Percentiles rank a stretch among this genome's conserved stretches.
Conservation (phyloP, 2,329 filamentous ascomycete genomes). For the Scopulariopsis brevicaulis region DNA sequence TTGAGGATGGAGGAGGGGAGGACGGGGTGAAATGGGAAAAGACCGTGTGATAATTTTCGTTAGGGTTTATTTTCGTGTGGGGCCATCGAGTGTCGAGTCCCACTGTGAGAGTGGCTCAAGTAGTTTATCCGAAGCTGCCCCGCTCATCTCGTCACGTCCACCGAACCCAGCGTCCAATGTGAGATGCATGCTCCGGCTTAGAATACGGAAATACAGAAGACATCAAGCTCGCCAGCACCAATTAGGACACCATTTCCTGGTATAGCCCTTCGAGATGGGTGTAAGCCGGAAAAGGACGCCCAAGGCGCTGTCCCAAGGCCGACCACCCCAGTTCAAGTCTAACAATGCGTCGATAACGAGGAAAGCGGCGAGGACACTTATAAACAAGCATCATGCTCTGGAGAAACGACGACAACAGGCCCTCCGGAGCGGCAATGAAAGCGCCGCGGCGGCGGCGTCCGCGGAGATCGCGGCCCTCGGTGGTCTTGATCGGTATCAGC, state of each 20-base stretch:
- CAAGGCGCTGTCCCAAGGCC: conserved; percentile 31
- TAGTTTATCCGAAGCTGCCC: background rate
- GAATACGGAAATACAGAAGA: background rate
- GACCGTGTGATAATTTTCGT: background rate
- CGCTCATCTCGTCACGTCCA: background rate
- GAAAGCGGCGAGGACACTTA: conserved; percentile 51
- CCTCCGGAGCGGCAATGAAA: conserved; percentile 35
- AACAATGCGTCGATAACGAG: conserved; percentile 37
- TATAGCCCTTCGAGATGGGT: conserved; percentile 25
- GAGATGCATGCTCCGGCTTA: background rate
- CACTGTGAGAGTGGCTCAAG: background rate
- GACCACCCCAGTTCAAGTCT: conserved; percentile 42
- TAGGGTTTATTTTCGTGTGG: conserved; percentile 2
- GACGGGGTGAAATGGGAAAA: conserved; percentile 1
- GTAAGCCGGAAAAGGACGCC: conserved; percentile 19
- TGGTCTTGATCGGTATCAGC: conserved; percentile 52
- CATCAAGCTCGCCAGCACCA: background rate
- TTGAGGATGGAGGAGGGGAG: conserved; percentile 6
- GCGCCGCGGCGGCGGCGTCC: conserved; percentile 30
- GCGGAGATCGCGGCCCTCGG: conserved; percentile 46
- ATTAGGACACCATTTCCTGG: background rate
- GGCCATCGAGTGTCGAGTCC: background rate
- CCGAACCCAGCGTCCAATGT: too few relatives aligned
- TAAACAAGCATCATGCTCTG: conserved; percentile 54
- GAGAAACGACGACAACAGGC: conserved; percentile 52